These are phyloP conservation scores for Trichoderma brevicompactum DNA, from an alignment of 2,329 filamentous ascomycete species.

Conservation along the genomic window DNA sequence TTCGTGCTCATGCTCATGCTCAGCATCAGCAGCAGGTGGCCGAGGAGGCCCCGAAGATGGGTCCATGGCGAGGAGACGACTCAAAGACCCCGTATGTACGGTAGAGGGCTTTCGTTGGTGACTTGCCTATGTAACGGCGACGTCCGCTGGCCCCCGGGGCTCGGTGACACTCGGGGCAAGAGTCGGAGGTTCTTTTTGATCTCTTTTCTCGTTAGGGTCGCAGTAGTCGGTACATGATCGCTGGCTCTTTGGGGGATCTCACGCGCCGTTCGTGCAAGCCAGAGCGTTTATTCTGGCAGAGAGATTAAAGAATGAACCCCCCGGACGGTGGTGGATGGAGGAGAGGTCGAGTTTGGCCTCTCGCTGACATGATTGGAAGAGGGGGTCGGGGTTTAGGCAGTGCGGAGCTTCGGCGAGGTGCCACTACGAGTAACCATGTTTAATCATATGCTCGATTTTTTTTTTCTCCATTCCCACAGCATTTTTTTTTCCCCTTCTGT, in stretches of 20 bases:
- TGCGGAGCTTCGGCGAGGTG: slow-evolving; percentile 8
- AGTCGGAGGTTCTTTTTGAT: slow-evolving; percentile 25
- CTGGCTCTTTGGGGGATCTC: neutral
- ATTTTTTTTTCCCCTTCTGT: neutral
- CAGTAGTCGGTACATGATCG: slow-evolving; percentile 15
- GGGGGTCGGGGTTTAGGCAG: slow-evolving; percentile 11
- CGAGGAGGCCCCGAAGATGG: slow-evolving; percentile 43
- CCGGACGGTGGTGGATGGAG: slow-evolving; percentile 1
- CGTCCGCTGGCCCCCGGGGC: slow-evolving; percentile 22
- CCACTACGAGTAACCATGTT: neutral
- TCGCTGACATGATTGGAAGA: slow-evolving; percentile 28
- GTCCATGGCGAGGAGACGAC: slow-evolving; percentile 35
- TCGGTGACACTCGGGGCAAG: slow-evolving; percentile 28
- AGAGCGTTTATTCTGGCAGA: neutral
- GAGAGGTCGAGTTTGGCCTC: neutral
- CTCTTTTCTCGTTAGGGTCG: neutral
- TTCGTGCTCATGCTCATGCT: slow-evolving; percentile 9
- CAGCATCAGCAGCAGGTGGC: slow-evolving; percentile 33
- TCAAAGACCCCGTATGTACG: neutral
- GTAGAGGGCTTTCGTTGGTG: neutral
- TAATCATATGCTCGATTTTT: neutral
- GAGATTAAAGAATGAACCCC: slow-evolving; percentile 5
- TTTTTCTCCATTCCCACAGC: neutral
- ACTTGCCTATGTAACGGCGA: slow-evolving; percentile 5
- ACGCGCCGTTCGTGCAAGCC: neutral